Percentiles rank a stretch among this genome's conserved stretches.
Conservation (phyloP, 1,139 yeast species). For the Yamadazyma trypodendri region DNA sequence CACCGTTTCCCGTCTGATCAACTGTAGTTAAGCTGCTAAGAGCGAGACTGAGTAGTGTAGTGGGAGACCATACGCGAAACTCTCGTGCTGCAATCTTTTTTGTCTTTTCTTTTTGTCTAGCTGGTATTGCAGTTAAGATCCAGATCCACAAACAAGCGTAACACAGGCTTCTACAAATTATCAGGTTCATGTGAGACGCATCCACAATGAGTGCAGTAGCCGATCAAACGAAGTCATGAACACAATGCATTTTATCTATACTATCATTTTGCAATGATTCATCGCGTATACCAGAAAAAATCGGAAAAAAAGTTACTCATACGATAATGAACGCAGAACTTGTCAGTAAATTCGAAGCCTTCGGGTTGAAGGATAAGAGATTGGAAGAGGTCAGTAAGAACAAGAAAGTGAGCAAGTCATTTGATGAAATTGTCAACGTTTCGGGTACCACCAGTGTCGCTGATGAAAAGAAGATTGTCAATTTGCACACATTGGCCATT, state of each 20-base stretch:
- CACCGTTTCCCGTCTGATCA: slow-evolving; percentile 53
- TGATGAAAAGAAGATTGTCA: slow-evolving; percentile 54
- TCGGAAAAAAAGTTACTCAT: background rate
- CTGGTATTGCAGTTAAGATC: background rate
- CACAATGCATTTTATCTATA: no score
- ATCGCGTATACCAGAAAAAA: background rate
- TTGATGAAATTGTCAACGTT: slow-evolving; percentile 52
- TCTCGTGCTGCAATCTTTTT: slow-evolving; percentile 51
- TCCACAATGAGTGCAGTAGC: no score
- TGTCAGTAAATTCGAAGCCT: slow-evolving; percentile 46
- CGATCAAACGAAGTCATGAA: no score
- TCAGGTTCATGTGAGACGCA: no score
- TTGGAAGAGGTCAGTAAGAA: slow-evolving; percentile 77
- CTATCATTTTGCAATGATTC: no score
- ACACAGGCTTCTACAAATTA: no score
- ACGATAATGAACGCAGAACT: slow-evolving; percentile 28
- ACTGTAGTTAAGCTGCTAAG: slow-evolving; percentile 46
- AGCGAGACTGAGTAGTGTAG: slow-evolving; percentile 54
- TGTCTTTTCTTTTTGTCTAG: background rate
- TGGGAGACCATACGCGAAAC: slow-evolving; percentile 57
- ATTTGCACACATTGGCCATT: slow-evolving; percentile 77
- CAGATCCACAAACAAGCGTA: background rate
- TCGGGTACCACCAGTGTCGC: slow-evolving; percentile 24
- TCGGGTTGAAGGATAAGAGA: slow-evolving; percentile 74
- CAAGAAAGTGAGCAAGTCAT: slow-evolving; percentile 73